Base-by-base conservation (phyloP, 768 basidiomycete species). In the Mycena filopes region DNA sequence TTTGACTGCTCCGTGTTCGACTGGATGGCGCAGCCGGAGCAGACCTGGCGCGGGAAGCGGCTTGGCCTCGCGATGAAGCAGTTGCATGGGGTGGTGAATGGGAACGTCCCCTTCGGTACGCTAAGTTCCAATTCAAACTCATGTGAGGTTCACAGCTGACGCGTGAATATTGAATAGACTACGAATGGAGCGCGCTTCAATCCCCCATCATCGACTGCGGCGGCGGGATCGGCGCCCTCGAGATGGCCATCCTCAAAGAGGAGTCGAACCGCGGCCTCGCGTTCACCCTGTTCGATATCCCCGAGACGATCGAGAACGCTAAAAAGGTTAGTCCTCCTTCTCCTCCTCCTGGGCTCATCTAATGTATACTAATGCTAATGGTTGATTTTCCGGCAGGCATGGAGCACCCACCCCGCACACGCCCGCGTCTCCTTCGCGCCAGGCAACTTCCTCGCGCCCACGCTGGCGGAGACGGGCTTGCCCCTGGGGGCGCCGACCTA, bases 151-250 rank as follows among this genome's bases (percentile, higher is more conserved):
- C n/a, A n/a, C n/a, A n/a, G n/a, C n/a, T n/a, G n/a, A n/a, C n/a
- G n/a, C n/a, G n/a, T n/a, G n/a, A n/a, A n/a, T n/a, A n/a, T n/a
- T n/a, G n/a, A n/a, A n/a, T 59, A 75, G 76, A 73, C 66, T 75
- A 71, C 42, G 64, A 66, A 15, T 77, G 76, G 76, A 57, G 62
- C 36, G 46, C 60, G 29, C 55, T 76, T n/a, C 29, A 20, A 18
- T 69, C 67, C 3, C 75, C 75, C 3, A 66, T 76, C 38, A 66
- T 76, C 8, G 75, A 76, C 53, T 47, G 73, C 29, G 75, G 75
- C 40, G 75, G 74, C 10, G 75, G 75, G 6, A 76, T 76, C 42
- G 75, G 75, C 2, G 64, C 75, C 4, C 45, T 77, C 11, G 74
- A 77, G 59, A 59, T 73, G 57, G 68, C 66, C 15, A 59, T 77